These are phyloP conservation scores for Nannochloropsis granulata DNA, from an alignment of 108 stramenopile species.

Conservation along the genomic window DNA sequence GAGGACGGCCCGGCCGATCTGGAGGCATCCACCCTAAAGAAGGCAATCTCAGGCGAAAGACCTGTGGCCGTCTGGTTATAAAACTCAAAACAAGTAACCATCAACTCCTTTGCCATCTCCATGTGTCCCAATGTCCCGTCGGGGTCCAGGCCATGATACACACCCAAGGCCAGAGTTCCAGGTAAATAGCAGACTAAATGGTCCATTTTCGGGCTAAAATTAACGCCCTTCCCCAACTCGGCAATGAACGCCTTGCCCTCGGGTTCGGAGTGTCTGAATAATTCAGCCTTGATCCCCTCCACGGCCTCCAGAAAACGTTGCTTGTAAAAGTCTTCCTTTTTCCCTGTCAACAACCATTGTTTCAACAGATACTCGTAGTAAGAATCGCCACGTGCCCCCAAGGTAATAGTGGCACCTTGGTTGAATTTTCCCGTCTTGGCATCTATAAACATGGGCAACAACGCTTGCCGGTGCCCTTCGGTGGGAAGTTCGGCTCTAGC, in stretches of 20 bases:
- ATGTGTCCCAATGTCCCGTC: not conserved
- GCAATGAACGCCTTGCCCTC: conserved; percentile 23
- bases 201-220: conserved; percentile 62
- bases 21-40: conserved; percentile 14
- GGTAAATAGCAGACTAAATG: conserved; percentile 90
- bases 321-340: not conserved
- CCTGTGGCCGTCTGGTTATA: conserved; percentile 33
- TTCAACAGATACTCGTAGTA: conserved; percentile 95
- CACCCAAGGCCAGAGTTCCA: conserved; percentile 43
- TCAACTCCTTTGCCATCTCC: conserved; percentile 7
- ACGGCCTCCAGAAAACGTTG: conserved; percentile 11
- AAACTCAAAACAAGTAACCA: conserved; percentile 23
- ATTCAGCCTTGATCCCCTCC: conserved; percentile 8
- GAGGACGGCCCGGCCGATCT: not conserved
- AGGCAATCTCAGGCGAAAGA: conserved; percentile 40
- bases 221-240: conserved; percentile 12
- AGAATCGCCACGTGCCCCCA: conserved; percentile 52
- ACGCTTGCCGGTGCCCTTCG: not conserved
- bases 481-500: not conserved
- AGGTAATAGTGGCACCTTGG: conserved; percentile 1
- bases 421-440: conserved; percentile 16
- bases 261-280: conserved; percentile 4
- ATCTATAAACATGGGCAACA: conserved; percentile 23
- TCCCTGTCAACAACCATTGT: conserved; percentile 70
- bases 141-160: conserved; percentile 1